These are phyloP conservation scores for Exserohilum turcica DNA, from an alignment of 2,329 filamentous ascomycete genomes.

Conservation along the genomic window DNA sequence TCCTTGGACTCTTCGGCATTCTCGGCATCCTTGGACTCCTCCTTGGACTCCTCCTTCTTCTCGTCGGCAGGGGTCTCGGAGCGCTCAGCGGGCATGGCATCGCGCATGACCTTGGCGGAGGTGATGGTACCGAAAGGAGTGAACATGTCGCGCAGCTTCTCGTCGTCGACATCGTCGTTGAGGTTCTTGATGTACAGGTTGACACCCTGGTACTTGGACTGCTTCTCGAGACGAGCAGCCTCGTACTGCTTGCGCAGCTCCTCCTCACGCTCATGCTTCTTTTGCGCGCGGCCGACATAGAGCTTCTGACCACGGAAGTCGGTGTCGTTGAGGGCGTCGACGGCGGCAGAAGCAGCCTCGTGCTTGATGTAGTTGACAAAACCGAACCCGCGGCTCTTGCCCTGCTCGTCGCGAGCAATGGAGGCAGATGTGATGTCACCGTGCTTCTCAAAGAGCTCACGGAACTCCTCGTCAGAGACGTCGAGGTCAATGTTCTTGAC, in stretches of 20 bases:
- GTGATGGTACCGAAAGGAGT: slow-evolving; percentile 91
- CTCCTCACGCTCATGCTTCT: slow-evolving; percentile 99
- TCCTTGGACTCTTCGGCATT: slow-evolving; percentile 64
- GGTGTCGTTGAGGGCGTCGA: slow-evolving; percentile 88
- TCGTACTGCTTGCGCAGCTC: slow-evolving; percentile 99
- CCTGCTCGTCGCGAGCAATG: slow-evolving; percentile 83
- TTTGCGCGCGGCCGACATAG: slow-evolving; percentile 97
- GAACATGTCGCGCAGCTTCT: slow-evolving; percentile 95
- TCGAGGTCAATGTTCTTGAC: slow-evolving; percentile 95
- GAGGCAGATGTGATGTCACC: slow-evolving; percentile 96
- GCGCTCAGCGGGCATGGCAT: slow-evolving; percentile 63
- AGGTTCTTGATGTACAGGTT: slow-evolving; percentile 99
- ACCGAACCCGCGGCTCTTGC: slow-evolving; percentile 93
- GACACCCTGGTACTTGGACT: slow-evolving; percentile 98
- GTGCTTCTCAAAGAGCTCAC: slow-evolving; percentile 85
- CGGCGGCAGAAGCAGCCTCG: slow-evolving; percentile 81
- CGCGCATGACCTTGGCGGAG: slow-evolving; percentile 99
- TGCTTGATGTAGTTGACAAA: slow-evolving; percentile 97
- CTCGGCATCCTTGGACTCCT: slow-evolving; percentile 57
- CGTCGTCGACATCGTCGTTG: slow-evolving; percentile 94
- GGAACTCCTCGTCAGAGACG: slow-evolving; percentile 91
- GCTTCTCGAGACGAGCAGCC: slow-evolving; percentile 95
- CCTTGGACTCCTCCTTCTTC: slow-evolving; percentile 56
- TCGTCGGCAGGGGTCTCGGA: slow-evolving; percentile 53
- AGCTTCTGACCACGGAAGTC: slow-evolving; percentile 94